Evolutionary conservation across 306 rosid genomes (phyloP).

Genomic region (Urtica urens): DNA sequence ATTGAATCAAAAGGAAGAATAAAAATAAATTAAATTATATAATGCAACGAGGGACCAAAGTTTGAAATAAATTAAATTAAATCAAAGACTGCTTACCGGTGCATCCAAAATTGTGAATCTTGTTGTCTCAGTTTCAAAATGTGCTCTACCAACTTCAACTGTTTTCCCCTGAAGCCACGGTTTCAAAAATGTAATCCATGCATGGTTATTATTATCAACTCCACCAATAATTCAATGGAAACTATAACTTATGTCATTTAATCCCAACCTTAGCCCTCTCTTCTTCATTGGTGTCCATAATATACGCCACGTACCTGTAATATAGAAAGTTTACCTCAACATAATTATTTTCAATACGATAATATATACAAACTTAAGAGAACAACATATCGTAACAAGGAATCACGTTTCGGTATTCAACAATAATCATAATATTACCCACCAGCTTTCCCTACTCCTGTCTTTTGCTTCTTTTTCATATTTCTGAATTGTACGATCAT

Average conservation of each 20-base stretch:
- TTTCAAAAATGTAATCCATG: no score
- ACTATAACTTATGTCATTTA: no score
- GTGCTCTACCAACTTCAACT: constrained; percentile 98
- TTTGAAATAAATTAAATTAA: no score
- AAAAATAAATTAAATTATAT: no score
- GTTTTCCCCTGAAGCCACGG: constrained; percentile 73
- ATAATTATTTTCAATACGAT: no score
- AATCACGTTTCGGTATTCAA: no score
- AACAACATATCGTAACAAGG: no score
- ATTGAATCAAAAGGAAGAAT: neutral
- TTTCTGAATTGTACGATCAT: constrained; percentile 93
- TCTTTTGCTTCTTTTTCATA: constrained; percentile 99
- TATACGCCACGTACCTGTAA: constrained; percentile 95
- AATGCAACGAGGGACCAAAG: no score
- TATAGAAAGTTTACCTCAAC: constrained; percentile 11
- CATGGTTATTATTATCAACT: no score
- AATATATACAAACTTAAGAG: no score
- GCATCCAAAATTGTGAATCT: constrained; percentile 97
- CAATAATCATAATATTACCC: constrained; percentile 22
- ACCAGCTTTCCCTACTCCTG: constrained; percentile 99
- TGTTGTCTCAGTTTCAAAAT: constrained; percentile 82
- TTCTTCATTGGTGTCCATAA: constrained; percentile 98
- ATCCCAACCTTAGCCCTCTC: constrained; percentile 80
- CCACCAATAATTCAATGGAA: no score
- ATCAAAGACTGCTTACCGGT: constrained; percentile 97